Evolutionary conservation across 805 yeast species (phyloP), one percentile per base, ranked within the genome.

Genomic region (Schwanniomyces polymorphus): DNA sequence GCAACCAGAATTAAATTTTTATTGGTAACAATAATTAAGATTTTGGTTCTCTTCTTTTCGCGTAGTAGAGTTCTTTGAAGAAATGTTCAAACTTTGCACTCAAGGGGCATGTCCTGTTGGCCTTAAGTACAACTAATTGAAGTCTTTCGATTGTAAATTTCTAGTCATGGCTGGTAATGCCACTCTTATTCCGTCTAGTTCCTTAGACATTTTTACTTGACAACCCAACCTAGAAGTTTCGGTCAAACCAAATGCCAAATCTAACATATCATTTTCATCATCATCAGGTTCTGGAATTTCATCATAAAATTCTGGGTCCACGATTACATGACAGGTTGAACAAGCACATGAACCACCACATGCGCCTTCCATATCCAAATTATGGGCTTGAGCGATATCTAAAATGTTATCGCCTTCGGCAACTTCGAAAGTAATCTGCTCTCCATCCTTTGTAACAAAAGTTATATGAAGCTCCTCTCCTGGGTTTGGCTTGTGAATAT

Each of bases 301-400:
- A 61, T 94, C 99, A 68, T 90, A 94, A 64, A 75, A 91, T 40
- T 87, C 97, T 0, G 99, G 98, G 64, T 94, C 99, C 34, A 94
- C 91, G 43, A 94, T 92, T 45, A 94, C 85, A 69, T 94, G 99
- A 64, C 99, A 94, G 0, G 99, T 94, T 5, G 97, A 91, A 65
- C 99, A 94, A 1, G 99, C 99, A 75, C 99, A 94, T 4, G 97
- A 90, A 3, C 98, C 99, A 18, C 99, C 99, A 69, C 99, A 94
- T 0, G 99, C 99, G 39, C 85, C 97, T 65, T 94, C 99, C 94
- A 94, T 91, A 55, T 94, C 99, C 48, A 94, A 68, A 58, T 91
- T 86, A 62, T 91, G 70, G 3, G 94, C 95, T 70, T 94, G 98
- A 5, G 98, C 99, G 47, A 94, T 90, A 64, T 94, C 99, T 63